Base-by-base conservation (phyloP, 2,329 filamentous ascomycete genomes). In the Trichoderma endophyticum region DNA sequence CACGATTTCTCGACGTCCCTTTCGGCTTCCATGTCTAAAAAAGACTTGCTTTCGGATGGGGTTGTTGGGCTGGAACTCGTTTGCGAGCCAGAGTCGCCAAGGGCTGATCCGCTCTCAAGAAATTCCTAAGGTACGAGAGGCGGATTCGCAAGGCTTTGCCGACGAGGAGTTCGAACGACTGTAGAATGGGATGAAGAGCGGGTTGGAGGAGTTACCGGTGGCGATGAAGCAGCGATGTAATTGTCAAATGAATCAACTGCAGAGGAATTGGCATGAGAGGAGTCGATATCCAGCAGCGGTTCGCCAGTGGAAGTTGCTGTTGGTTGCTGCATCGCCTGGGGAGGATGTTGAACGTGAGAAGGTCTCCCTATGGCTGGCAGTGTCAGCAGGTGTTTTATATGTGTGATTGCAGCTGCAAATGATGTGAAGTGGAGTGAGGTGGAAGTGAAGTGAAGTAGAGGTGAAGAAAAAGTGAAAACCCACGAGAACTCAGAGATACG, bases 11-110 rank as follows among this genome's bases (percentile, higher is more conserved):
- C 62, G 68, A 34, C 24, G 26, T 68, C 67, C 65, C 39, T 68
- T 73, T 56, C 69, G 74, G 72, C 72, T 70, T 64, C 60, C 64
- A 73, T 71, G 73, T 73, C 82, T 83, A 84, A 84, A 84, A 84
- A 84, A 79, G 75, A 6, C 34, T 28, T n/a, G 11, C 28, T 43
- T 21, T 32, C 32, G 24, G 43, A 32, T n/a, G 34, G 54, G 3
- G 8, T 54, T 21, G 26, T n/a, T 15, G 36, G 32, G 4, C 7
- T 48, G 21, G 48, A 43, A 34, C 24, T 24, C n/a, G 3, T 6
- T 36, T 32, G 51, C 2, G 21, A 36, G 18, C 74, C 72, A 30
- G 72, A 71, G 67, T 67, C 73, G 36, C 77, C 75, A 71, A 81
- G 80, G 56, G 66, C 76, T 71, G 80, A 80, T 24, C 77, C 79